Evolutionary conservation across 202 grass and related monocot species (phyloP).

Genomic region (Setaria viridis): DNA sequence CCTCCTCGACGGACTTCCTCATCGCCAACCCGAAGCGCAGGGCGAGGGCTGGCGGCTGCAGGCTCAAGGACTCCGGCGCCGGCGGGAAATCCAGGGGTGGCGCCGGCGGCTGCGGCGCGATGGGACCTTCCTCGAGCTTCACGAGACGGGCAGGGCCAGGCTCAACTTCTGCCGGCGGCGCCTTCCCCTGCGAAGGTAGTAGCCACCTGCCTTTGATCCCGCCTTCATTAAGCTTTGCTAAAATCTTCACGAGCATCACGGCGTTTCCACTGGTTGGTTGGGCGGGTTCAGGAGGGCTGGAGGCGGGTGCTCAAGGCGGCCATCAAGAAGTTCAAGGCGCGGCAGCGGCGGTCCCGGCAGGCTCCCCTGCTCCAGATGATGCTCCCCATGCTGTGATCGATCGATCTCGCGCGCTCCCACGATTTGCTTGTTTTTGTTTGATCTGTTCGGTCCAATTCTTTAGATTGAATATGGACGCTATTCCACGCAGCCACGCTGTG

Average conservation of each 20-base stretch:
- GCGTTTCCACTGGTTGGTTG: slow-evolving; percentile 17
- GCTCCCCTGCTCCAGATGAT: slow-evolving; percentile 58
- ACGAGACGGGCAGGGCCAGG: slow-evolving; percentile 42
- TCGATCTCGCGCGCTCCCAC: background rate
- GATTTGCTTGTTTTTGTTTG: background rate
- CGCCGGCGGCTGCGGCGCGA: slow-evolving; percentile 47
- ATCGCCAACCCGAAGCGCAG: slow-evolving; percentile 50
- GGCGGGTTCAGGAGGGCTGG: slow-evolving; percentile 62
- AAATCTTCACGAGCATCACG: slow-evolving; percentile 22
- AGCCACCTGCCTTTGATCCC: slow-evolving; percentile 13
- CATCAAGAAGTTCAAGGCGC: slow-evolving; percentile 77
- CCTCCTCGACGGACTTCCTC: slow-evolving; percentile 54
- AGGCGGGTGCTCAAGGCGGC: slow-evolving; percentile 72
- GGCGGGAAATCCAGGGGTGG: slow-evolving; percentile 43
- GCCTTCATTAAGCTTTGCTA: background rate
- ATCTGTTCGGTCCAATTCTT: background rate
- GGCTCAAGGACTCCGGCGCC: slow-evolving; percentile 35
- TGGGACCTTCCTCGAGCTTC: slow-evolving; percentile 49
- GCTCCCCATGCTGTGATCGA: slow-evolving; percentile 50
- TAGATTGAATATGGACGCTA: background rate
- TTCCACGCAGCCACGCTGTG: background rate
- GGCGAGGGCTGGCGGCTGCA: slow-evolving; percentile 45
- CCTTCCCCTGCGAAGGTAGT: slow-evolving; percentile 59
- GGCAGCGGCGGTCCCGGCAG: slow-evolving; percentile 52
- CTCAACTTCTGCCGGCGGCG: slow-evolving; percentile 66